A percentile compares a stretch with the other conserved stretches of the same genome.
Evolutionary conservation across 768 basidiomycete species (phyloP).

Genomic region (Termitomyces sp.): DNA sequence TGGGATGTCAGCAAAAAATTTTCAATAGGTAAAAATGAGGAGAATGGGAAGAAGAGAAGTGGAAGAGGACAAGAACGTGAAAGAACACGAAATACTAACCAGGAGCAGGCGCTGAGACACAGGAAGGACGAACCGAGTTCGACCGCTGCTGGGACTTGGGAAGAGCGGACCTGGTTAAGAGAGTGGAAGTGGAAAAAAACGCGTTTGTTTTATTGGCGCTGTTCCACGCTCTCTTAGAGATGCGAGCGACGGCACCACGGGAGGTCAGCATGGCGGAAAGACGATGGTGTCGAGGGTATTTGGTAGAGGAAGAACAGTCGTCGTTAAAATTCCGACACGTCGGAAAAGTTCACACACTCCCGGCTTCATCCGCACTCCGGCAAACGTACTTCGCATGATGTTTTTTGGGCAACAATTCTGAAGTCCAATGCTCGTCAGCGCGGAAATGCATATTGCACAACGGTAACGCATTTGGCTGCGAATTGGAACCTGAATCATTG

Average conservation of each 20-base stretch:
- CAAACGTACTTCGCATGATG: background rate
- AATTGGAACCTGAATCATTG: background rate
- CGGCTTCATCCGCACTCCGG: conserved; percentile 35
- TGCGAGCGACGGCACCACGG: conserved; percentile 81
- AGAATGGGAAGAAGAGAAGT: conserved; percentile 4
- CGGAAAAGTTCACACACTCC: conserved; percentile 44
- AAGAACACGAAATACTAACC: conserved; percentile 35
- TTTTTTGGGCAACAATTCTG: too few relatives aligned
- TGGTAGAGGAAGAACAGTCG: conserved; percentile 19
- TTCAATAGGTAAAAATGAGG: background rate
- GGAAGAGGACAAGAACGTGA: background rate
- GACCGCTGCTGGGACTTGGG: conserved; percentile 42
- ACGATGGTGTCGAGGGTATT: conserved; percentile 23
- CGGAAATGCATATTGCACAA: background rate
- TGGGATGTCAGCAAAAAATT: conserved; percentile 10
- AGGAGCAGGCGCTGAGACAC: conserved; percentile 42
- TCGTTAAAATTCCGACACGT: conserved; percentile 37
- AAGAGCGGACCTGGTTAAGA: conserved; percentile 49
- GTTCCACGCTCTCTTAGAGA: conserved; percentile 80
- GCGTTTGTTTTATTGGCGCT: conserved; percentile 70
- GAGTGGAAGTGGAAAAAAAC: conserved; percentile 74
- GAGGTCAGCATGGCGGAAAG: conserved; percentile 72
- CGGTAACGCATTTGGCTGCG: background rate
- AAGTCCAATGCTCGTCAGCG: background rate
- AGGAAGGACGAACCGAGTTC: conserved; percentile 42